These are phyloP conservation scores for Podospora pseudoanserina DNA, from an alignment of 495 filamentous ascomycete genomes.

Conservation along the genomic window DNA sequence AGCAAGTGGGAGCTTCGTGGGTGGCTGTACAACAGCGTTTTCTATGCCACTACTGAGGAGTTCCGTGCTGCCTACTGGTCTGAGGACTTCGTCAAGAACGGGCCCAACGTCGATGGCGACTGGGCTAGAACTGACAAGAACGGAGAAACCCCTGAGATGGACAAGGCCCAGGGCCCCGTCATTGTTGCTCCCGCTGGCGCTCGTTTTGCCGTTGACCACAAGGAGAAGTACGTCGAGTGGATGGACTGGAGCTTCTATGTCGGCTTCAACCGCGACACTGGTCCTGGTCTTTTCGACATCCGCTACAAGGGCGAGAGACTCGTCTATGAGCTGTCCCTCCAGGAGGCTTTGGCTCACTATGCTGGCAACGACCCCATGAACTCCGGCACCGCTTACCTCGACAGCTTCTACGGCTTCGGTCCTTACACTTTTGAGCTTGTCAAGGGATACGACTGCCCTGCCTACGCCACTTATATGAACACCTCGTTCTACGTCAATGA, in stretches of 20 bases:
- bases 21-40: constrained; percentile 49
- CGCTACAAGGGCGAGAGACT: constrained; percentile 51
- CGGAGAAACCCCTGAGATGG: constrained; percentile 33
- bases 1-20: constrained; percentile 45
- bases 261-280: constrained; percentile 42
- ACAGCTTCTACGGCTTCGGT: constrained; percentile 49
- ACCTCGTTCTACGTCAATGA: constrained; percentile 37
- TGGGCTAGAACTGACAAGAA: constrained; percentile 41
- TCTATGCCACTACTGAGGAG: constrained; percentile 44
- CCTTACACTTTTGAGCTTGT: constrained; percentile 45
- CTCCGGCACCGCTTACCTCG: constrained; percentile 41
- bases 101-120: constrained; percentile 41
- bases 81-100: constrained; percentile 43
- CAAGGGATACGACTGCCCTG: constrained; percentile 51
- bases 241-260: constrained; percentile 54
- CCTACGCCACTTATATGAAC: constrained; percentile 47
- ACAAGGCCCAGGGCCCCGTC: constrained; percentile 37
- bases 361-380: constrained; percentile 48
- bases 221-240: constrained; percentile 51
- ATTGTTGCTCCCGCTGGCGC: constrained; percentile 37
- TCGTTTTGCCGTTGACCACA: constrained; percentile 39
- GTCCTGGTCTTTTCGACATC: constrained; percentile 48
- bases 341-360: constrained; percentile 56
- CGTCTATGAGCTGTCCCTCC: constrained; percentile 53
- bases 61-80: constrained; percentile 43